phyloP scores from a whole-genome alignment of 257 asterid species.

The Solanum pennellii region DNA sequence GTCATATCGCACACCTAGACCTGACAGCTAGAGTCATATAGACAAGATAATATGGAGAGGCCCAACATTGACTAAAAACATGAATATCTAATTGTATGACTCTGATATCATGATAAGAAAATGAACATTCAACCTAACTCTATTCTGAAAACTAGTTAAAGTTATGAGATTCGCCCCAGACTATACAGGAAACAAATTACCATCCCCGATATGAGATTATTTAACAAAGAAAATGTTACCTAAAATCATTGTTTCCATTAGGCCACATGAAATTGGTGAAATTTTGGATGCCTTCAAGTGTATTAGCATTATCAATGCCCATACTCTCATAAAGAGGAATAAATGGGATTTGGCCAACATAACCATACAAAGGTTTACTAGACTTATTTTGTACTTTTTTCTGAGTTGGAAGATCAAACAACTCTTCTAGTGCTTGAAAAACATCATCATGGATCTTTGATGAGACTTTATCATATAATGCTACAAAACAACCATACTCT shows the following conservation, averaged over 20 bases:
- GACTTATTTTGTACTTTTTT: conserved; percentile 59
- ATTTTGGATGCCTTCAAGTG: conserved; percentile 28
- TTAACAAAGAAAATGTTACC: conserved; percentile 15
- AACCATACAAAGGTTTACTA: conserved; percentile 55
- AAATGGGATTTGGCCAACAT: conserved; percentile 60
- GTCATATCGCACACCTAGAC: background rate
- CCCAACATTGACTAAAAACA: background rate
- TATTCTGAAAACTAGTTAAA: background rate
- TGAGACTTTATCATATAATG: conserved; percentile 31
- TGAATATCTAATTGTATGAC: background rate
- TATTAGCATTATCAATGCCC: conserved; percentile 64
- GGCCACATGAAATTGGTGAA: conserved; percentile 66
- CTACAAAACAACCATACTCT: conserved; percentile 64
- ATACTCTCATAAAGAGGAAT: conserved; percentile 69
- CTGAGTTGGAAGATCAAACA: conserved; percentile 54
- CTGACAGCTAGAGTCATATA: background rate
- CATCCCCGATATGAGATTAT: background rate
- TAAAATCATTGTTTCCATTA: conserved; percentile 31
- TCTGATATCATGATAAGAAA: background rate
- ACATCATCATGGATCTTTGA: conserved; percentile 19
- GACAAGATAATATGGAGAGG: background rate
- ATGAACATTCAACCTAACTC: background rate
- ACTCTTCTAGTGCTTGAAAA: conserved; percentile 22
- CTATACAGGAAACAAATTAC: background rate
- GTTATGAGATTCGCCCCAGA: background rate